phyloP scores from a whole-genome alignment of 352 stramenopile genomes.

The Phytophthora sp. region DNA sequence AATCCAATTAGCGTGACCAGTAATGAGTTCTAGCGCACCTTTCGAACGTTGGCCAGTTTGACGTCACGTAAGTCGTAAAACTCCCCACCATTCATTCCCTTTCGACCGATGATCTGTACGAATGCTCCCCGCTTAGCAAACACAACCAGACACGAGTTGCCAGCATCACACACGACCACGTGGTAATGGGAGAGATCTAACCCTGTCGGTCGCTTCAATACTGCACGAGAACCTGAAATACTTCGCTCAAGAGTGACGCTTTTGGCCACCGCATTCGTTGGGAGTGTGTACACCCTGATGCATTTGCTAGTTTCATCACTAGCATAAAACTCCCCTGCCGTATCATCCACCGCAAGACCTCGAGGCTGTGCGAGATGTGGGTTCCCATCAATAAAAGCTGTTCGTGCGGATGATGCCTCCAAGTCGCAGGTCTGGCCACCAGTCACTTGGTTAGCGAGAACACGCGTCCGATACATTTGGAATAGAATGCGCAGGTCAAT shows the following conservation, averaged over 20 bases:
- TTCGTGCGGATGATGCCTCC: slow-evolving; percentile 25
- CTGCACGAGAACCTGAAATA: slow-evolving; percentile 20
- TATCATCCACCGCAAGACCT: slow-evolving; percentile 57
- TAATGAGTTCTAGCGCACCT: slow-evolving; percentile 36
- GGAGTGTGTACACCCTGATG: slow-evolving; percentile 53
- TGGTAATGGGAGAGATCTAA: slow-evolving; percentile 77
- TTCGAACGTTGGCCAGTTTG: slow-evolving; percentile 63
- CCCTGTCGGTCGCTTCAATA: slow-evolving; percentile 47
- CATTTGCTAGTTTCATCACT: slow-evolving; percentile 61
- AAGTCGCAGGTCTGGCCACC: slow-evolving; percentile 16
- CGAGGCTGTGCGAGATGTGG: slow-evolving; percentile 19
- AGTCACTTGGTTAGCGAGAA: slow-evolving; percentile 22
- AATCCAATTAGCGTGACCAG: neutral
- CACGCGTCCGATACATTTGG: slow-evolving; percentile 32
- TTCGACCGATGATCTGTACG: slow-evolving; percentile 49
- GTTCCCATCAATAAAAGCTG: slow-evolving; percentile 28
- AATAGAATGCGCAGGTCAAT: slow-evolving; percentile 48
- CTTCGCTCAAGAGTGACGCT: slow-evolving; percentile 26
- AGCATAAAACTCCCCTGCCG: slow-evolving; percentile 62
- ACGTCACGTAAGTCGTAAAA: slow-evolving; percentile 65
- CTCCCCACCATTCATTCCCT: slow-evolving; percentile 39
- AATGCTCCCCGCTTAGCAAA: slow-evolving; percentile 70
- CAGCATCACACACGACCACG: slow-evolving; percentile 62
- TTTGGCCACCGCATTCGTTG: slow-evolving; percentile 26
- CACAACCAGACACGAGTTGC: slow-evolving; percentile 52